Percentiles rank a stretch among this genome's conserved stretches.
Conservation (phyloP, 2,329 filamentous ascomycete species). For the Coleophoma crateriformis region DNA sequence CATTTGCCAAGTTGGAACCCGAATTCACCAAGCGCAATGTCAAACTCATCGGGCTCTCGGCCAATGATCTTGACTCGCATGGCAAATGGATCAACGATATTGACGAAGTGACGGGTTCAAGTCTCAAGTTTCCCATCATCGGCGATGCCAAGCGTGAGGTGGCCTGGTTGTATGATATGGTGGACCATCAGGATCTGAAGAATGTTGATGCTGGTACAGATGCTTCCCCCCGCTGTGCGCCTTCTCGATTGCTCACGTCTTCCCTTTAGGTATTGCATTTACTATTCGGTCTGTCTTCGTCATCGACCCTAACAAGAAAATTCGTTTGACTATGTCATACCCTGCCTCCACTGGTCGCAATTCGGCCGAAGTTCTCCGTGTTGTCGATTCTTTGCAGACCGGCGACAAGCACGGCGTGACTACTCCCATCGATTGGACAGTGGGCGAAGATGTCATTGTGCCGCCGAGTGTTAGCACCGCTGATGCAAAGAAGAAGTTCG, state of each 20-base stretch:
- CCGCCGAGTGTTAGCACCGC: constrained; percentile 73
- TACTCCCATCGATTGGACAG: constrained; percentile 82
- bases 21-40: constrained; percentile 74
- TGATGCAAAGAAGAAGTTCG: constrained; percentile 60
- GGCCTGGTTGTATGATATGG: constrained; percentile 71
- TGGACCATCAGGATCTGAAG: constrained; percentile 32
- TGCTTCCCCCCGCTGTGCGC: constrained; percentile 47
- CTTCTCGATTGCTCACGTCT: constrained; percentile 72
- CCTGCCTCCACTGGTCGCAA: constrained; percentile 82
- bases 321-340: constrained; percentile 84
- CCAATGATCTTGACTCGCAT: constrained; percentile 78
- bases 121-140: constrained; percentile 70
- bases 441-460: constrained; percentile 85
- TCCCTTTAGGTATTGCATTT: constrained; percentile 75
- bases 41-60: constrained; percentile 81
- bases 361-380: constrained; percentile 68
- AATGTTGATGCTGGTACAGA: too few species aligned
- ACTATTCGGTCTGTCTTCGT: constrained; percentile 90
- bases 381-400: constrained; percentile 45
- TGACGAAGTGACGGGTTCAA: constrained; percentile 64
- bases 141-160: constrained; percentile 72
- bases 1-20: constrained; percentile 65
- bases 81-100: constrained; percentile 85
- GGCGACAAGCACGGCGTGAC: constrained; percentile 82
- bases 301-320: constrained; percentile 84